These are phyloP conservation scores for Jatropha multifida DNA, from an alignment of 441 rosid species.

Conservation along the genomic window DNA sequence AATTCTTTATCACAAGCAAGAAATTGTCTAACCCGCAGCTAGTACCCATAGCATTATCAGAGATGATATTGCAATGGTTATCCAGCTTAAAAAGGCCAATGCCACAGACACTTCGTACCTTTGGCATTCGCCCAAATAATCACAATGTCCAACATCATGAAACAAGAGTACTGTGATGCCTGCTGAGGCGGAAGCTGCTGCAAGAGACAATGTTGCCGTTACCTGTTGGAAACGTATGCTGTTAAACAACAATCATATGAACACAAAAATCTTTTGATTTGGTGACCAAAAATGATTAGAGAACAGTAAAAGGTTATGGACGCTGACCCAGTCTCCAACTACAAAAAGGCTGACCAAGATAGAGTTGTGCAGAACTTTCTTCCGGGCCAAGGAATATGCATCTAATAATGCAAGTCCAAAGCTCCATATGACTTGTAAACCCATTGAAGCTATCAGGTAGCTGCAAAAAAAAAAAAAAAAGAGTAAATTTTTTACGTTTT, in stretches of 20 bases:
- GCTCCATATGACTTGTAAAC: conserved; percentile 94
- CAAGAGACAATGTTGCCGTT: conserved; percentile 82
- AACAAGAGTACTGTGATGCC: conserved; percentile 76
- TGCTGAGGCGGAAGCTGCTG: conserved; percentile 92
- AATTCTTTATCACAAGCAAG: conserved; percentile 18
- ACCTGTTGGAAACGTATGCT: conserved; percentile 46
- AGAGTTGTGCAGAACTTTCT: conserved; percentile 75
- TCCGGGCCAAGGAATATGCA: conserved; percentile 61
- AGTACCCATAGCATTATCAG: conserved; percentile 91
- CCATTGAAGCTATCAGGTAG: conserved; percentile 96
- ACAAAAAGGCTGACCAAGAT: conserved; percentile 87
- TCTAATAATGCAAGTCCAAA: conserved; percentile 93
- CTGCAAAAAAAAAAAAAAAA: conserved; percentile 37
- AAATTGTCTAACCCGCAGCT: conserved; percentile 52
- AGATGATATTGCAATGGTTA: conserved; percentile 73
- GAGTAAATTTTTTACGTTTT: not conserved
- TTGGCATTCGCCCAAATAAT: conserved; percentile 39
- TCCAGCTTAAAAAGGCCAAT: conserved; percentile 79
- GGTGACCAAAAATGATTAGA: not conserved
- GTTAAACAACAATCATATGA: conserved; percentile 9
- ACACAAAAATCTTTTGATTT: not conserved
- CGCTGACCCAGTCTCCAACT: conserved; percentile 91
- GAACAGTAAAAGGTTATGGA: conserved; percentile 10
- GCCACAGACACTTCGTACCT: conserved; percentile 67
- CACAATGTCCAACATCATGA: conserved; percentile 60